These are phyloP conservation scores for Phytophthora idaei DNA, from an alignment of 352 stramenopile species.

Conservation along the genomic window DNA sequence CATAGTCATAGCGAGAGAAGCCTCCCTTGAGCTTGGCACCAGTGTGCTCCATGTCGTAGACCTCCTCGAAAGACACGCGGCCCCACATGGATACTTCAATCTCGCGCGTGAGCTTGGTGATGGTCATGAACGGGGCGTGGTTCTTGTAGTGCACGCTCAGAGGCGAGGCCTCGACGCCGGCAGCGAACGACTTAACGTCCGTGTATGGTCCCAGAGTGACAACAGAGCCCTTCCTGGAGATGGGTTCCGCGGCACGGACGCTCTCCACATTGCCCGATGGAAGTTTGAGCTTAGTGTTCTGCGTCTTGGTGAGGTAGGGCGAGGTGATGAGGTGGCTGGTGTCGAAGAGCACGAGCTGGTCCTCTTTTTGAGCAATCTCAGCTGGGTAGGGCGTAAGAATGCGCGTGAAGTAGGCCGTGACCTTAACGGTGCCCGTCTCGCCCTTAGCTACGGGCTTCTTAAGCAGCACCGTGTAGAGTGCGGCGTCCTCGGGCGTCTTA, in stretches of 20 bases:
- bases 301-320: slow-evolving; percentile 76
- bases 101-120: slow-evolving; percentile 84
- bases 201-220: slow-evolving; percentile 84
- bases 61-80: slow-evolving; percentile 86
- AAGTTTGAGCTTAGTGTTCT: slow-evolving; percentile 89
- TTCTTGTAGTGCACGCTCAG: slow-evolving; percentile 84
- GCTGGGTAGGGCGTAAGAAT: slow-evolving; percentile 79
- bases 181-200: slow-evolving; percentile 56
- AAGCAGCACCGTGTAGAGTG: slow-evolving; percentile 77
- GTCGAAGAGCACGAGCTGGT: slow-evolving; percentile 86
- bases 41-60: slow-evolving; percentile 88
- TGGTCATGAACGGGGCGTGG: slow-evolving; percentile 86
- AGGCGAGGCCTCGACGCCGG: slow-evolving; percentile 27
- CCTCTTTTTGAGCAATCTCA: slow-evolving; percentile 80
- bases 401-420: slow-evolving; percentile 81
- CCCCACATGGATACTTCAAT: slow-evolving; percentile 93
- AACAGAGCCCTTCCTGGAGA: slow-evolving; percentile 71
- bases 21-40: slow-evolving; percentile 84
- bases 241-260: slow-evolving; percentile 61
- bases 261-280: slow-evolving; percentile 75
- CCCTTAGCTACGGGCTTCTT: slow-evolving; percentile 60
- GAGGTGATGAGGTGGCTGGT: slow-evolving; percentile 70
- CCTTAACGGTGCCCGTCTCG: slow-evolving; percentile 65
- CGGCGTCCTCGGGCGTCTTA: slow-evolving; percentile 38
- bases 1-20: slow-evolving; percentile 90